phyloP scores from a whole-genome alignment of 2,329 filamentous ascomycete species.

The Venturia carpophila region DNA sequence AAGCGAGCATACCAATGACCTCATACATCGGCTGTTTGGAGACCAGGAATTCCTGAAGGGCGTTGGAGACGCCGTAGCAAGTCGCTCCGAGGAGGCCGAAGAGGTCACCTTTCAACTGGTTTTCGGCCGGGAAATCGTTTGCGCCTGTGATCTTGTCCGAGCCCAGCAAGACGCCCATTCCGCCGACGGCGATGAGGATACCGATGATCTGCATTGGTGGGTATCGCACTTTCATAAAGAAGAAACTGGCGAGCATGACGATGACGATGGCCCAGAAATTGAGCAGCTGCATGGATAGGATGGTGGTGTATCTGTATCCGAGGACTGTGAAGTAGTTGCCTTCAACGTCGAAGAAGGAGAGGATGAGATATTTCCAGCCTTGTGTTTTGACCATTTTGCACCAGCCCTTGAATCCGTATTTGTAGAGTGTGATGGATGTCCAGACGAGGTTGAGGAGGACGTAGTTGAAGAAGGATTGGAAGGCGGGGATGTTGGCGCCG shows the following conservation, averaged over 20 bases:
- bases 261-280: slow-evolving; percentile 98
- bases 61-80: slow-evolving; percentile 85
- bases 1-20: slow-evolving; percentile 81
- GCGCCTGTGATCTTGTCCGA: slow-evolving; percentile 76
- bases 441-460: slow-evolving; percentile 75
- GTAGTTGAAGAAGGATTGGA: slow-evolving; percentile 96
- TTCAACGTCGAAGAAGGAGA: slow-evolving; percentile 88
- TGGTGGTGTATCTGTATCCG: slow-evolving; percentile 86
- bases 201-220: slow-evolving; percentile 75
- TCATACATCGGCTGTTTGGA: slow-evolving; percentile 82
- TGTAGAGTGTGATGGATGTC: slow-evolving; percentile 68
- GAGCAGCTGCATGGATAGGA: slow-evolving; percentile 87
- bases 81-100: slow-evolving; percentile 85
- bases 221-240: slow-evolving; percentile 81
- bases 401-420: slow-evolving; percentile 69
- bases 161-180: slow-evolving; percentile 77
- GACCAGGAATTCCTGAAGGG: slow-evolving; percentile 91
- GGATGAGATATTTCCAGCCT: slow-evolving; percentile 85
- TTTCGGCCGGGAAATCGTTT: slow-evolving; percentile 58
- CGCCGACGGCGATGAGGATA: slow-evolving; percentile 84
- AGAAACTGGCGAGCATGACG: slow-evolving; percentile 77
- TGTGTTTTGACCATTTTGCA: slow-evolving; percentile 54
- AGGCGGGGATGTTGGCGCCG: slow-evolving; percentile 79
- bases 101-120: slow-evolving; percentile 82
- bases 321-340: slow-evolving; percentile 98